Base-by-base conservation (phyloP, 352 stramenopile genomes). In the Globisporangium carolinianum region DNA sequence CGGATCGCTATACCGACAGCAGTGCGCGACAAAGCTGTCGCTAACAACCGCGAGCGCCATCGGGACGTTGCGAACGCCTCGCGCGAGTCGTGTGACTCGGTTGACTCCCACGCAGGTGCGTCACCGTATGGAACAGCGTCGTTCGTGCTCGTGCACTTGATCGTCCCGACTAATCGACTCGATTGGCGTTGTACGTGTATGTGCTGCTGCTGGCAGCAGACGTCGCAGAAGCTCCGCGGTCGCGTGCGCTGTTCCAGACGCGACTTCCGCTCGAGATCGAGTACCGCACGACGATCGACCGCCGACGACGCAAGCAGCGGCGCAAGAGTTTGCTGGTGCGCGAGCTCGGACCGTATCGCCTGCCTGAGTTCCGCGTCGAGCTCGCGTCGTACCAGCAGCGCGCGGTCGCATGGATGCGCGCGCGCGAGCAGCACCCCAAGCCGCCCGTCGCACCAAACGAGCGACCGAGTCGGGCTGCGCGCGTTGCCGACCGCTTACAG, bases 341-440 rank as follows among this genome's bases (percentile, higher is more conserved):
- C n/a, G 65, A 67, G 9, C 67, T 69, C 6, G 76, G 79, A 17
- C 69, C 73, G 11, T 82, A 72, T 37, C 60, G 72, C 7, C 49
- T 76, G 11, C 76, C 81, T 1, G 75, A 89, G 41, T 73, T 83
- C 11, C 60, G 74, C 14, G 71, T 86, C 4, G 76, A 87, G n/a
- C 65, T 91, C 32, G 69, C 78, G 35, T 65, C 73, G 10, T 97
- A 97, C 54, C 90, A 98, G 65, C 70, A 78, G 43, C 72, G 83
- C 42, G 90, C 90, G 18, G 74, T 97, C 0, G 59, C 86, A 10
- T 98, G 92, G 92, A 98, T 98, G 92, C 62, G 83, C 5, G 60
- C 67, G 38, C 66, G 82, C 60, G 82, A 92, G 47, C 61, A 46
- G 35, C 46, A 53, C 2, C 24, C 24, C 24, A 32, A 32, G 24